Evolutionary conservation across 2,329 filamentous ascomycete genomes (phyloP), one percentile per base, ranked within the genome.

Genomic region (Hypoxylon sp.): DNA sequence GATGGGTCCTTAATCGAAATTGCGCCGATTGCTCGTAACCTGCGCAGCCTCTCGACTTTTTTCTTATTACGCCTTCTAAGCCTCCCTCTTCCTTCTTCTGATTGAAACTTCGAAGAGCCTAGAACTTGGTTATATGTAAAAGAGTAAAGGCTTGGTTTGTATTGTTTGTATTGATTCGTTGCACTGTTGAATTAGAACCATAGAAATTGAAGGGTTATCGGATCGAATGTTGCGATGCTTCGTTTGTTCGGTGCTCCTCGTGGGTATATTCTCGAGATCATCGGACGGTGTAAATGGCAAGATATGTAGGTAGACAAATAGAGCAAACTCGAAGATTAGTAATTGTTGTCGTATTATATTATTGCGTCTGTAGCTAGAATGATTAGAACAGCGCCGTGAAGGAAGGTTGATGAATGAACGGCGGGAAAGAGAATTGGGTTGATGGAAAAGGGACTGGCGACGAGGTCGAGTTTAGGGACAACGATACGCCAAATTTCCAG

Each of bases 41-140:
- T 67, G 63, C 62, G 69, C 65, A 71, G 68, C 69, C 70, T 70
- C 69, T 65, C 61, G 54, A 67, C 63, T 70, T 72, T 65, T 67
- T 63, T 45, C 30, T 53, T 39, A n/a, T 61, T 48, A 61, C 11
- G 37, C 56, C 50, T 61, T 59, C 46, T 60, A 61, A 61, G 60
- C 48, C 56, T 61, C 58, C 50, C 48, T 63, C 46, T 65, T 62
- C 47, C 61, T 61, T 53, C 46, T 60, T 55, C 32, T 50, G 47
- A 52, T 63, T 57, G 39, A 29, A 45, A 51, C 25, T 52, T 50
- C 11, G 29, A 3, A 32, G 52, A 43, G 43, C 19, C 23, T 16
- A 34, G 32, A 39, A 53, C 11, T 23, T 34, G 27, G 30, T 34
- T 21, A 51, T 32, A 47, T 5, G 34, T 19, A 46, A 61, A 57